Evolutionary conservation across 192 early-diverging fungal genomes (phyloP).

Genomic region (Backusella westeae): DNA sequence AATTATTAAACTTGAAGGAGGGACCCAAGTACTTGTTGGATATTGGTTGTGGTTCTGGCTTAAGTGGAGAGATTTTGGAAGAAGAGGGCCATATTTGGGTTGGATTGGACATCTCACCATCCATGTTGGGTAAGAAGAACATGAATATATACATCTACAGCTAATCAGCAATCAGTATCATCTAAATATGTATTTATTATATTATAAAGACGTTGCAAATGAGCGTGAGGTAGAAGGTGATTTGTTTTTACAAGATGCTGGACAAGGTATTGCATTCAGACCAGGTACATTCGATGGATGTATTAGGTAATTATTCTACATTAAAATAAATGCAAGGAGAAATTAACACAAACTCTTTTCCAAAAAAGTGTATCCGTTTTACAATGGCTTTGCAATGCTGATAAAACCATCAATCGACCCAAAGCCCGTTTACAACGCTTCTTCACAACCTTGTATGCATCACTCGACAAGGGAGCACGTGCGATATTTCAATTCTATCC

Average conservation of each 20-base stretch:
- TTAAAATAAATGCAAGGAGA: neutral
- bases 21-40: conserved; percentile 84
- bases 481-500: conserved; percentile 99
- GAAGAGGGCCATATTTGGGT: conserved; percentile 98
- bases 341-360: neutral
- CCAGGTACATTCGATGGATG: conserved; percentile 97
- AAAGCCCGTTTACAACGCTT: conserved; percentile 81
- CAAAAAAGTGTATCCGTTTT: conserved; percentile 83
- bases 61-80: conserved; percentile 92
- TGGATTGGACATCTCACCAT: conserved; percentile 91
- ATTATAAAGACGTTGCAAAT: conserved; percentile 64
- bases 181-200: neutral
- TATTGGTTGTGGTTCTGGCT: conserved; percentile 96
- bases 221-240: conserved; percentile 94
- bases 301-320: conserved; percentile 55
- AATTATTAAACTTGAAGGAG: conserved; percentile 81
- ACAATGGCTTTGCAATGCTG: conserved; percentile 99
- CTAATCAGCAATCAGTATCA: neutral
- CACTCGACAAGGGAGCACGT: conserved; percentile 82
- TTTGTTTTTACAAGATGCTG: conserved; percentile 93
- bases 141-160: neutral
- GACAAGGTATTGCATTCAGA: conserved; percentile 90
- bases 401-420: conserved; percentile 86
- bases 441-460: conserved; percentile 91
- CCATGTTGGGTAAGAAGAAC: conserved; percentile 67